A percentile compares a stretch with the other conserved stretches of the same genome.
Evolutionary conservation across 352 stramenopile genomes (phyloP).

Genomic region (Globisporangium orthogonon): DNA sequence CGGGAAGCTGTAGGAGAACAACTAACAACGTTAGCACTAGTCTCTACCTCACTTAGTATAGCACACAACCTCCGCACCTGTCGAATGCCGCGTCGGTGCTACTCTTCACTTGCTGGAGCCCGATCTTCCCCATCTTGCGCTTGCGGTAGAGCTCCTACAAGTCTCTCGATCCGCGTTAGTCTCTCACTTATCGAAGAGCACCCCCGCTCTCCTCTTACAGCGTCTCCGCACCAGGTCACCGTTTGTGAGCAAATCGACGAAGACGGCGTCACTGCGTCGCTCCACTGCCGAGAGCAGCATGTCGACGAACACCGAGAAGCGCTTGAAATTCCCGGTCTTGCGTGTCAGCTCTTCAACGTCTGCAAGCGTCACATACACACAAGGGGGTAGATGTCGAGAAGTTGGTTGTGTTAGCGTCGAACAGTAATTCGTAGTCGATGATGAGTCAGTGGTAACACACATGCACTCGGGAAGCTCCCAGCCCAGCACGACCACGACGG

Average conservation of each 20-base stretch:
- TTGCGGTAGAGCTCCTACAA: conserved; percentile 68
- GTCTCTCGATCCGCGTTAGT: neutral
- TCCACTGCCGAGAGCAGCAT: conserved; percentile 88
- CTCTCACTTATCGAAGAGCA: neutral
- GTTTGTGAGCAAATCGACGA: conserved; percentile 89
- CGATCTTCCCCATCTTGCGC: conserved; percentile 45
- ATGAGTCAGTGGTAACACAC: conserved; percentile 11
- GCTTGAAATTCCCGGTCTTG: conserved; percentile 93
- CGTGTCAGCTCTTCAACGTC: conserved; percentile 90
- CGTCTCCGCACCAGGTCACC: conserved; percentile 53
- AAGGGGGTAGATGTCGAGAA: neutral
- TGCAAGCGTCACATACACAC: conserved; percentile 3
- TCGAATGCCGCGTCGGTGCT: conserved; percentile 11
- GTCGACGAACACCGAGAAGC: conserved; percentile 88
- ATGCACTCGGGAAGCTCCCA: conserved; percentile 45
- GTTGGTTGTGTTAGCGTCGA: neutral
- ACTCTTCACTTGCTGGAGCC: neutral
- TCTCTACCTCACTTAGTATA: too few relatives aligned
- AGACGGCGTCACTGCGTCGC: conserved; percentile 75
- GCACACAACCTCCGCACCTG: neutral
- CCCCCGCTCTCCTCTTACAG: neutral
- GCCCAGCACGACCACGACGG: conserved; percentile 38
- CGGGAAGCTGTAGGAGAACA: conserved; percentile 1
- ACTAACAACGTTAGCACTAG: neutral
- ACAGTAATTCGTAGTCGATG: neutral